Evolutionary conservation across 306 rosid genomes (phyloP).

Genomic region (Lathyrus oleraceus): DNA sequence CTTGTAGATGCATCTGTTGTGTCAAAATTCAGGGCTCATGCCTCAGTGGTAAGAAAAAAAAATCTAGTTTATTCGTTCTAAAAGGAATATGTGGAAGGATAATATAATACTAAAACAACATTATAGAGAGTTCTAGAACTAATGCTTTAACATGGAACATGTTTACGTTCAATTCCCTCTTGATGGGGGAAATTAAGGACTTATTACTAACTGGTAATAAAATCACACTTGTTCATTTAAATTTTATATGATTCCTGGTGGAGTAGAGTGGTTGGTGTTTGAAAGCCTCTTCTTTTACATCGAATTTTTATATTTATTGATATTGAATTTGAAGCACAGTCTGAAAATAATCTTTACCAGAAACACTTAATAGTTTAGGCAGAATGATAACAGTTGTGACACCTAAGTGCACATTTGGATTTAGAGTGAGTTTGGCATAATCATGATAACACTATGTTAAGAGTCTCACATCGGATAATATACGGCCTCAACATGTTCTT

Average conservation of each 20-base stretch:
- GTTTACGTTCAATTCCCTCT: constrained; percentile 6
- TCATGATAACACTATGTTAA: neutral
- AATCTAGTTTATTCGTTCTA: neutral
- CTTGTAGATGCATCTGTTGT: constrained; percentile 86
- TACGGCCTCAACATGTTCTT: no score
- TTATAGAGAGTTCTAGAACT: constrained; percentile 6
- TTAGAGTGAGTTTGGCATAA: neutral
- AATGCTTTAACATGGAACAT: neutral
- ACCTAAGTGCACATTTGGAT: neutral
- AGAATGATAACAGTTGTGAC: constrained; percentile 5
- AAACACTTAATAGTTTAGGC: constrained; percentile 3
- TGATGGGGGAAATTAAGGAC: neutral
- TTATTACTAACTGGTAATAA: neutral
- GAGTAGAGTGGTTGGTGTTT: neutral
- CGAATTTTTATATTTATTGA: neutral
- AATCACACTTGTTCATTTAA: neutral
- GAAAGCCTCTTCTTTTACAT: constrained; percentile 12
- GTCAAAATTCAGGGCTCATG: constrained; percentile 77
- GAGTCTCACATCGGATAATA: no score
- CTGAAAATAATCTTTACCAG: neutral
- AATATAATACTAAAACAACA: constrained; percentile 24
- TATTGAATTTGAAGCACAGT: neutral
- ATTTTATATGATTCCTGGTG: neutral
- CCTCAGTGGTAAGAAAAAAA: constrained; percentile 66
- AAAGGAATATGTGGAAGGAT: constrained; percentile 9